phyloP scores from a whole-genome alignment of 1,139 yeast genomes.

The Candida sanyaensis region DNA sequence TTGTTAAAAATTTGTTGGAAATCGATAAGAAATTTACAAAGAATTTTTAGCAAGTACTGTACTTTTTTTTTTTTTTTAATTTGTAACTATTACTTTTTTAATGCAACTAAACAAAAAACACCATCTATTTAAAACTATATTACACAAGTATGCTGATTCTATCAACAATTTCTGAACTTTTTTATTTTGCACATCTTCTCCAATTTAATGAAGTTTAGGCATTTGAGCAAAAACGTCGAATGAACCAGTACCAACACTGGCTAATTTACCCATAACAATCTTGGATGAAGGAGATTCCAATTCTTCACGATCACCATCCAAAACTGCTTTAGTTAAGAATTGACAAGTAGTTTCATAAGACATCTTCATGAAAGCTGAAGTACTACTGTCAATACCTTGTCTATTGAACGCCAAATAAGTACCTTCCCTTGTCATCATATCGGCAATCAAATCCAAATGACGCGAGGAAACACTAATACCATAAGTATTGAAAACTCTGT shows the following conservation, averaged over 20 bases:
- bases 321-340: slow-evolving; percentile 93
- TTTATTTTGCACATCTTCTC: too few relatives aligned
- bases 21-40: not conserved
- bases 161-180: too few relatives aligned
- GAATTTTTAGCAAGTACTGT: not conserved
- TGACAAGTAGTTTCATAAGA: slow-evolving; percentile 98
- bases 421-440: slow-evolving; percentile 99
- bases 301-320: slow-evolving; percentile 87
- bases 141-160: not conserved
- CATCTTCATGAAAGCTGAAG: slow-evolving; percentile 98
- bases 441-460: slow-evolving; percentile 96
- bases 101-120: not conserved
- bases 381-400: slow-evolving; percentile 95
- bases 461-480: slow-evolving; percentile 93
- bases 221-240: slow-evolving; percentile 82
- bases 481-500: slow-evolving; percentile 93
- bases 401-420: slow-evolving; percentile 95
- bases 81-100: not conserved
- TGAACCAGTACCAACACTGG: slow-evolving; percentile 94
- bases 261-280: slow-evolving; percentile 88
- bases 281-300: slow-evolving; percentile 92
- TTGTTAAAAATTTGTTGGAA: too few relatives aligned
- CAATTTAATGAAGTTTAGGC: slow-evolving; percentile 18
- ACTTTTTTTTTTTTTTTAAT: not conserved
- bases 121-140: slow-evolving; percentile 1